A percentile compares a stretch with the other conserved stretches of the same genome.
Evolutionary conservation across 176 grass and related monocot genomes (phyloP).

Genomic region (Aegilops speltoides): DNA sequence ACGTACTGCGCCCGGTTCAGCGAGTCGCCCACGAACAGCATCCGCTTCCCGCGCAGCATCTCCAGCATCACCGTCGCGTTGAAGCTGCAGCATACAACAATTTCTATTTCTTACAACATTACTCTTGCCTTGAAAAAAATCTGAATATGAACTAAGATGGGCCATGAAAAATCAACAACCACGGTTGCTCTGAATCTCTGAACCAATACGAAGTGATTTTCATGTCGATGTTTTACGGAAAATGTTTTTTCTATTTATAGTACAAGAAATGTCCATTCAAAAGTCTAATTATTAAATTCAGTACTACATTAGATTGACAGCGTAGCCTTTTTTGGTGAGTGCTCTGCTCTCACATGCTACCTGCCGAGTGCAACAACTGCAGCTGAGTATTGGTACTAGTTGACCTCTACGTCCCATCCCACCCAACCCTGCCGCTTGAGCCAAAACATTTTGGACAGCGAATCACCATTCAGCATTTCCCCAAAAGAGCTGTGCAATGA

Average conservation of each 20-base stretch:
- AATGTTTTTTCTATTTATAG: no score
- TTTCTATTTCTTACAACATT: neutral
- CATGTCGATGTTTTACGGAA: no score
- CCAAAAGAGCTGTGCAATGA: no score
- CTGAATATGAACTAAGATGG: neutral
- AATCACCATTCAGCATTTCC: neutral
- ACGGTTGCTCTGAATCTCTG: neutral
- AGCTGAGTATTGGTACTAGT: neutral
- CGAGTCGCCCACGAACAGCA: slow-evolving; percentile 70
- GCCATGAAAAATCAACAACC: neutral
- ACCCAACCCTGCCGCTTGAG: neutral
- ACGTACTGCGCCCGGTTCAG: slow-evolving; percentile 66
- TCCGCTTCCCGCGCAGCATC: slow-evolving; percentile 65
- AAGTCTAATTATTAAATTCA: no score
- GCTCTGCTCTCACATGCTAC: slow-evolving; percentile 2
- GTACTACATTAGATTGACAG: no score
- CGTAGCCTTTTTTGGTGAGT: neutral
- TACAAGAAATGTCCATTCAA: neutral
- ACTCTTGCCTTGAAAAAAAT: neutral
- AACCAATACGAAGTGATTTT: neutral
- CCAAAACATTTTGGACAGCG: neutral
- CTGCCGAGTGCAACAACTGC: neutral
- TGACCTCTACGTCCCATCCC: neutral
- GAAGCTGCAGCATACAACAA: slow-evolving; percentile 29
- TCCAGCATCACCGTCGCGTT: slow-evolving; percentile 69